Evolutionary conservation across 768 basidiomycete genomes (phyloP), one percentile per base, ranked within the genome.

Genomic region (Aureoboletus auriporus): DNA sequence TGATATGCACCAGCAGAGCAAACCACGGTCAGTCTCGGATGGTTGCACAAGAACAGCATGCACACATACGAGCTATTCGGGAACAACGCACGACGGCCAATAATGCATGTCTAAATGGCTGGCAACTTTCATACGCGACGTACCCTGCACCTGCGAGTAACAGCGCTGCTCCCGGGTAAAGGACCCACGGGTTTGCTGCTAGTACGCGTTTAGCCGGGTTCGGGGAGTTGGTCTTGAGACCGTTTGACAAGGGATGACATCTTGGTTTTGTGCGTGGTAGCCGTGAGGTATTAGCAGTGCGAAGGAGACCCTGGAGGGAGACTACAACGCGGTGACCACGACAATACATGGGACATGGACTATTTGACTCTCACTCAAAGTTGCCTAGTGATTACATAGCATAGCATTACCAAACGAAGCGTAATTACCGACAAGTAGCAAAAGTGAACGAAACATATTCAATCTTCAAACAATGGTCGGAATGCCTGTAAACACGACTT

Each of bases 61-160:
- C 17, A 10, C 67, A 63, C 69, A 68, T 68, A 77, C 80, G 71
- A 44, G 86, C 92, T 45, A 96, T 78, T 43, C 89, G 77, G 4
- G 85, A 84, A 64, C 93, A 94, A 48, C 95, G 79, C 38, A 82
- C 71, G 20, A 77, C 70, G 10, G 94, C 93, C 44, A 95, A 73
- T 6, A 78, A 65, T 3, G 80, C 71, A 67, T 95, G 86, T 37
- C 91, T 76, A 60, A 91, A 83, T 1, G 91, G 83, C 46, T 86
- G 77, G 51, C 74, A 78, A 29, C 79, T 76, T 49, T 90, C 69
- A 67, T 91, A 95, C 12, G 82, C 77, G 44, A 76, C 46, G 31
- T 64, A 69, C 1, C 63, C 62, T 4, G 54, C 60, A 6, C 70
- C 71, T 9, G 60, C 61, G 2, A 72, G 51, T 9, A 63, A 48